Evolutionary conservation across 2,329 filamentous ascomycete genomes (phyloP).

Genomic region (Fusarium sp.): DNA sequence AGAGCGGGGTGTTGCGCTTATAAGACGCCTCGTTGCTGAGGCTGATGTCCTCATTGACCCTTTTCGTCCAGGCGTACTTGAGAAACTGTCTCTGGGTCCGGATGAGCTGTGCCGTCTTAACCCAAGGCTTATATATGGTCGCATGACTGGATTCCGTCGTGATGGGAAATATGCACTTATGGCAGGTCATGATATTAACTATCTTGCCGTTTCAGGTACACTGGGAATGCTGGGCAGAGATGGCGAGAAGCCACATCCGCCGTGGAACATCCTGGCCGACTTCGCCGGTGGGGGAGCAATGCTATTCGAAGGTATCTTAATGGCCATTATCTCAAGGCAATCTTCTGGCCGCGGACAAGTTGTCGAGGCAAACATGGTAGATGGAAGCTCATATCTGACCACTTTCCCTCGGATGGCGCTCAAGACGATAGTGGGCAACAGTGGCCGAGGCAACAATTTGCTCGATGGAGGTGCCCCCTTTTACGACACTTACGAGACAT

Average conservation of each 20-base stretch:
- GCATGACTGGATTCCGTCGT: constrained; percentile 89
- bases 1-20: constrained; percentile 67
- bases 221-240: constrained; percentile 78
- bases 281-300: constrained; percentile 90
- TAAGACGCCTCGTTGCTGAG: constrained; percentile 73
- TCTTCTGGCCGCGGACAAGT: constrained; percentile 79
- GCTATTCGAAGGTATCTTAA: constrained; percentile 81
- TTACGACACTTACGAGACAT: constrained; percentile 89
- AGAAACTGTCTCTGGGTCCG: constrained; percentile 82
- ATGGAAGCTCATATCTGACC: constrained; percentile 82
- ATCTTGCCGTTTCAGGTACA: constrained; percentile 87
- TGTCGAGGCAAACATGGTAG: constrained; percentile 97
- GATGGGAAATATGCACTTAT: constrained; percentile 87
- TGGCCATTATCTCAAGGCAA: constrained; percentile 76
- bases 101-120: constrained; percentile 73
- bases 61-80: constrained; percentile 89
- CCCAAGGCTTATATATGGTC: constrained; percentile 79
- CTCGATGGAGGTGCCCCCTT: constrained; percentile 88
- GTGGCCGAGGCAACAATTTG: constrained; percentile 75
- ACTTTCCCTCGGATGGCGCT: constrained; percentile 77
- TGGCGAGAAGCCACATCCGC: constrained; percentile 77
- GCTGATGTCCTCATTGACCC: constrained; percentile 92
- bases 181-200: constrained; percentile 97
- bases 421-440: constrained; percentile 70
- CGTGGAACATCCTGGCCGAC: constrained; percentile 86